Percentiles rank a stretch among this genome's conserved stretches.
phyloP scores from a whole-genome alignment of 345 rosid species.

The Rhizophora mangle region DNA sequence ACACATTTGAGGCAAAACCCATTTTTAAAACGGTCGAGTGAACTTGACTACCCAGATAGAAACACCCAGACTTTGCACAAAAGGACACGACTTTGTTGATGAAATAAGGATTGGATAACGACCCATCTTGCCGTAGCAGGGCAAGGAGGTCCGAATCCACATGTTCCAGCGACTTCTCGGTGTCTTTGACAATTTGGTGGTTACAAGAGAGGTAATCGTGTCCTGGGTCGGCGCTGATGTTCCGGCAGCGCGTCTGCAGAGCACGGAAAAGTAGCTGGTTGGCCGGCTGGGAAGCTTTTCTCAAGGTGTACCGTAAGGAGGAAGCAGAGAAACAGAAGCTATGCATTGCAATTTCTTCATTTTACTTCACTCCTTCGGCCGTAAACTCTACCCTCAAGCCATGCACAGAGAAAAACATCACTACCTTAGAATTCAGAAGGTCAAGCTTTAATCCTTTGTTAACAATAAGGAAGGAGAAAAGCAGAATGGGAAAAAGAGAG shows the following conservation, averaged over 20 bases:
- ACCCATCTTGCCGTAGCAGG: conserved; percentile 7
- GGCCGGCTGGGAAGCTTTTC: not conserved
- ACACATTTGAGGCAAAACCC: conserved; percentile 34
- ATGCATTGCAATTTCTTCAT: conserved; percentile 2
- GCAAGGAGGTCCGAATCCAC: not conserved
- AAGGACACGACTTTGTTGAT: conserved; percentile 30
- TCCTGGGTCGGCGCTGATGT: not conserved
- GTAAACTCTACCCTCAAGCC: not conserved
- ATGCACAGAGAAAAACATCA: no score
- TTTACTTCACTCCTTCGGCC: not conserved
- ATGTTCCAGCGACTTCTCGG: not conserved
- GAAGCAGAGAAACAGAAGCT: not conserved
- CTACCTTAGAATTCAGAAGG: no score
- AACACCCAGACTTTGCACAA: conserved; percentile 22
- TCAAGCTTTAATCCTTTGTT: no score
- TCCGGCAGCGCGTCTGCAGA: not conserved
- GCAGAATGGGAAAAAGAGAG: no score
- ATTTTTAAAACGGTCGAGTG: conserved; percentile 28
- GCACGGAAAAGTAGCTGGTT: conserved; percentile 11
- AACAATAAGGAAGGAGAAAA: no score
- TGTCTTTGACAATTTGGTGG: not conserved
- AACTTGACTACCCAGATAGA: conserved; percentile 27
- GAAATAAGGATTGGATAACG: conserved; percentile 12
- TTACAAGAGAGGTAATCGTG: not conserved
- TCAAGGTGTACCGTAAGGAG: not conserved